phyloP scores from a whole-genome alignment of 1,284 basidiomycete genomes.

The Meripilus lineatus region DNA sequence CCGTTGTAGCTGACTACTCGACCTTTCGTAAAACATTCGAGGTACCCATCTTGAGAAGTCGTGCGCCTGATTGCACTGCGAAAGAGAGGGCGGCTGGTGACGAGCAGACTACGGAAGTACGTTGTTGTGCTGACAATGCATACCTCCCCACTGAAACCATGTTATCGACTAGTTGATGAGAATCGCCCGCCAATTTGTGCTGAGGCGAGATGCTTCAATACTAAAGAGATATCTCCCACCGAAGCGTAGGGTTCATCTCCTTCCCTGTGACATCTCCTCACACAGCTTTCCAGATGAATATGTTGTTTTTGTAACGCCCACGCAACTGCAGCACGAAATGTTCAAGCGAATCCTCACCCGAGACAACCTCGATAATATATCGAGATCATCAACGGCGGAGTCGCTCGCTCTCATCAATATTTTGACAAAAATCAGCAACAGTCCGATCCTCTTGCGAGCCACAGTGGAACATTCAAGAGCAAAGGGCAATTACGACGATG shows the following conservation, averaged over 20 bases:
- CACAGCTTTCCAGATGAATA: slow-evolving; percentile 70
- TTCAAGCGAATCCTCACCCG: slow-evolving; percentile 74
- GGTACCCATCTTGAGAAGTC: slow-evolving; percentile 83
- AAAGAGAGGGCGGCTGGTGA: slow-evolving; percentile 77
- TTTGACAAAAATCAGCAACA: slow-evolving; percentile 90
- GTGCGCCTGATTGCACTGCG: slow-evolving; percentile 68
- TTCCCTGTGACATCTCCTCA: neutral
- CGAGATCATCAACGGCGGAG: slow-evolving; percentile 67
- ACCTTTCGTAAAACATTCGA: slow-evolving; percentile 84
- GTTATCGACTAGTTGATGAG: slow-evolving; percentile 53
- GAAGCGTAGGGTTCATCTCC: slow-evolving; percentile 56
- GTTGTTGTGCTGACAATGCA: slow-evolving; percentile 3
- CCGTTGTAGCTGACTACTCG: slow-evolving; percentile 56
- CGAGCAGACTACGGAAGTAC: slow-evolving; percentile 67
- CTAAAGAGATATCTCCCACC: slow-evolving; percentile 86
- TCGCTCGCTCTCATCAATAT: slow-evolving; percentile 80
- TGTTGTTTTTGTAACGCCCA: slow-evolving; percentile 87
- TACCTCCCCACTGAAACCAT: slow-evolving; percentile 4
- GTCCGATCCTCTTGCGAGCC: slow-evolving; percentile 81
- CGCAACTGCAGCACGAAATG: slow-evolving; percentile 75
- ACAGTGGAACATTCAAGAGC: slow-evolving; percentile 57
- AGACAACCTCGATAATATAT: slow-evolving; percentile 59
- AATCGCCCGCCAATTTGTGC: slow-evolving; percentile 82
- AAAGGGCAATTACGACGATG: slow-evolving; percentile 28
- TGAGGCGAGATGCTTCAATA: slow-evolving; percentile 83